Evolutionary conservation across 306 rosid species (phyloP), one percentile per base, ranked within the genome.

Genomic region (Begonia peltatifolia): DNA sequence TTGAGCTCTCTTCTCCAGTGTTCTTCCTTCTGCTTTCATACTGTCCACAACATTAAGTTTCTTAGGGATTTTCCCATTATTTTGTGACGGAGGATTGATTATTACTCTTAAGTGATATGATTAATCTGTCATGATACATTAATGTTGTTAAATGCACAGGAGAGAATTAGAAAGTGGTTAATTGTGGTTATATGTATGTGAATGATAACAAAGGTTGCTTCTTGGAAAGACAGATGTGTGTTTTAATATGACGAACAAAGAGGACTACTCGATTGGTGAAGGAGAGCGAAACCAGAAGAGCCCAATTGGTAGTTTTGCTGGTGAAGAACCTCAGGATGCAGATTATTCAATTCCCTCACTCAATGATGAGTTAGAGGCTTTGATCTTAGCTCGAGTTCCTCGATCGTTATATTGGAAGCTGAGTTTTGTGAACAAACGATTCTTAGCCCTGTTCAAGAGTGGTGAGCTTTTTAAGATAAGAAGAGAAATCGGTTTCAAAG

Each of bases 321-420:
- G 55, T 38, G 50, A 9, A 14, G 58, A 73, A 76, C 79, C 94
- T 50, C 84, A 82, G 95, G 97, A 89, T 82, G 90, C 84, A 82
- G 95, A 89, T 82, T 78, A 78, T 66, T 15, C 48, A 0, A 30
- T 61, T 50, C 77, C 75, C n/a, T 35, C 70, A 56, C 84, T 89
- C 53, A 75, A 71, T 25, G 87, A 82, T 5, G 95, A 89, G 66
- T 50, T 82, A 46, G 89, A 88, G 74, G 79, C 77, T 4, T 48
- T 69, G 41, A 78, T 89, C 65, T 60, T 84, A 59, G 94, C 87
- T 4, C 62, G 95, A 50, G 66, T 85, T 38, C 84, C 95, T 2
- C 75, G 85, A 73, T 76, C 83, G 16, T 81, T 74, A 57, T 78
- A 78, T 65, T 73, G 79, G 75, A 84, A 76, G 55, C 43, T 85